Conservation (phyloP, 805 yeast genomes). For the Cyberlindnera amylophila region DNA sequence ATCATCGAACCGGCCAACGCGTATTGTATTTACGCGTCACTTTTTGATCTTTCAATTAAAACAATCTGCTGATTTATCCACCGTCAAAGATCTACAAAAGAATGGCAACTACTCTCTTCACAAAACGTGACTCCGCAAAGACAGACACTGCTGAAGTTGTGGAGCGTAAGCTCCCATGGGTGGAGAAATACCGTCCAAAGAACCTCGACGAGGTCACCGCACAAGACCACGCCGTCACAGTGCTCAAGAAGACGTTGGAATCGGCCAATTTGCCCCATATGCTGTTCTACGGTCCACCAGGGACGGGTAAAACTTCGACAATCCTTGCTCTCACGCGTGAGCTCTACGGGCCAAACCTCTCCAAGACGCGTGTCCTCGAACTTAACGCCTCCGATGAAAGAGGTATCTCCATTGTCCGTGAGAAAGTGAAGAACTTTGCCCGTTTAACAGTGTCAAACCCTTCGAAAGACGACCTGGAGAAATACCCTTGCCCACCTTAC, state of each 20-base stretch:
- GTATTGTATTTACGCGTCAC: too few species aligned
- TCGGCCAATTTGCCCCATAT: conserved; percentile 87
- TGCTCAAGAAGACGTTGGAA: conserved; percentile 71
- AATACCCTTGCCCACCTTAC: conserved; percentile 95
- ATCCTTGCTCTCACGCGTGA: conserved; percentile 79
- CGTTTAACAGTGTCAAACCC: conserved; percentile 82
- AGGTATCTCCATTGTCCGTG: conserved; percentile 84
- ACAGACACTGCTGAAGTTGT: conserved; percentile 12
- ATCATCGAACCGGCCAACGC: neutral
- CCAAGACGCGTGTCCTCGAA: conserved; percentile 71
- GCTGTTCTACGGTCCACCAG: conserved; percentile 92
- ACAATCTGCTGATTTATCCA: too few species aligned
- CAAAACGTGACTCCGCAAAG: conserved; percentile 28
- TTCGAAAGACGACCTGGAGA: conserved; percentile 55
- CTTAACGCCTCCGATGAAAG: conserved; percentile 89
- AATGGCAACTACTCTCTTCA: conserved; percentile 17
- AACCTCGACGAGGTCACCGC: conserved; percentile 84
- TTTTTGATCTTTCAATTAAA: too few species aligned
- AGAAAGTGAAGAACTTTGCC: conserved; percentile 83
- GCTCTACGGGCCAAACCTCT: conserved; percentile 68
- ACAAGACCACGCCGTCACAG: conserved; percentile 84
- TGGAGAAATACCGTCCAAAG: conserved; percentile 90
- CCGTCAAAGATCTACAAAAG: too few species aligned
- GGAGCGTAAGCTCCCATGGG: conserved; percentile 68
- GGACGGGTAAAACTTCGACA: conserved; percentile 90